These are phyloP conservation scores for Margaritispora aquatica DNA, from an alignment of 495 filamentous ascomycete genomes.

Conservation along the genomic window DNA sequence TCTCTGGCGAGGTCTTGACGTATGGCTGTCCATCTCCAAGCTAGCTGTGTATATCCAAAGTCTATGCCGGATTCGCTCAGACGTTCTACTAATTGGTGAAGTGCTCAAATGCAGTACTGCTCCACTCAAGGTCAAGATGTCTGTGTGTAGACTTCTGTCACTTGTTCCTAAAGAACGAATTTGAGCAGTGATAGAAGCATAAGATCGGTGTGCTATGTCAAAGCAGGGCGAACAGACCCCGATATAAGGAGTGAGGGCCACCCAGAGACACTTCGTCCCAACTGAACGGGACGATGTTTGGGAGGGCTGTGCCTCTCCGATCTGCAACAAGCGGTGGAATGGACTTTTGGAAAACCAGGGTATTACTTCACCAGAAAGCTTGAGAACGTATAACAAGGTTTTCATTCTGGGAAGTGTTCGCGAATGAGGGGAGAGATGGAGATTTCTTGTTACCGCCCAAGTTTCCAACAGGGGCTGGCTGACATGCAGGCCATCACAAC, in stretches of 20 bases:
- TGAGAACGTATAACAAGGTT: background rate
- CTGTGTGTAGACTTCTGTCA: background rate
- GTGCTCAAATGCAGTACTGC: background rate
- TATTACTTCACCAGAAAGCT: background rate
- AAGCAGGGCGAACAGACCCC: background rate
- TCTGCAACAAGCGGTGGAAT: background rate
- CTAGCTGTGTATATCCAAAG: no score
- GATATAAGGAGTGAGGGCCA: background rate
- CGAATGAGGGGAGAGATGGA: constrained; percentile 5
- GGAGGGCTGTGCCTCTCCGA: background rate
- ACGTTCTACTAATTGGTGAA: no score
- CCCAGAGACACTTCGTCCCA: background rate
- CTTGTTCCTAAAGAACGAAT: background rate
- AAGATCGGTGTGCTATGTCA: background rate
- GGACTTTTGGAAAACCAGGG: background rate
- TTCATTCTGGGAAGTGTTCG: background rate
- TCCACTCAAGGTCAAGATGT: background rate
- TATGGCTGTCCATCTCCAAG: background rate
- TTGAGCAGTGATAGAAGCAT: background rate
- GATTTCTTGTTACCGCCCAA: constrained; percentile 8
- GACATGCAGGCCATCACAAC: background rate
- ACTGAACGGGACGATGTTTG: background rate
- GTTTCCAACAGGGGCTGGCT: constrained; percentile 1
- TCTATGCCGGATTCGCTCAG: no score
- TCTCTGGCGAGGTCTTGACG: background rate